Conservation (phyloP, 2,329 filamentous ascomycete genomes). For the Pyricularia sp. region DNA sequence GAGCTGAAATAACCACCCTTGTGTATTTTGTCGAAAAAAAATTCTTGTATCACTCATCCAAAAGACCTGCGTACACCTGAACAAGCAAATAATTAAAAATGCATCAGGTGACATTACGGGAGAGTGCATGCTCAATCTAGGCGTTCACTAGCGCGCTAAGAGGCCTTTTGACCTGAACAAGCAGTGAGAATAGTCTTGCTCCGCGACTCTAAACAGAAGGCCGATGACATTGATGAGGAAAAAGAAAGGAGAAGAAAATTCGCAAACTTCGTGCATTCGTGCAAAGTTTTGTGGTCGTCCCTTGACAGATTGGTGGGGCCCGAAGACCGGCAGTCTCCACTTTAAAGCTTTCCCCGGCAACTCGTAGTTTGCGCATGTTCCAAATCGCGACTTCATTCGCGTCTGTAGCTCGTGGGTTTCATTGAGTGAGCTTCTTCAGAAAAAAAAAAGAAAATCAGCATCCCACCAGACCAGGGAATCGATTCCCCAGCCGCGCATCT, state of each 20-base stretch:
- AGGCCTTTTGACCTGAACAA: slow-evolving; percentile 81
- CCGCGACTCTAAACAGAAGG: slow-evolving; percentile 99
- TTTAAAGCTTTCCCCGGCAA: neutral
- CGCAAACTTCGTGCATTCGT: slow-evolving; percentile 8
- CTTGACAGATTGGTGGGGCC: neutral
- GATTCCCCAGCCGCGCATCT: neutral
- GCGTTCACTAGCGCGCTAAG: slow-evolving; percentile 92
- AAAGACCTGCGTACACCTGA: slow-evolving; percentile 20
- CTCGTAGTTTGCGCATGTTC: neutral
- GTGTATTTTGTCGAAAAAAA: neutral
- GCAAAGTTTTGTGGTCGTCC: slow-evolving; percentile 10
- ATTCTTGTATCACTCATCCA: slow-evolving; percentile 25
- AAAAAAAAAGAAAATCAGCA: neutral
- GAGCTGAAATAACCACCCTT: neutral
- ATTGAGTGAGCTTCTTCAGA: neutral
- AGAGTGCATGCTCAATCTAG: slow-evolving; percentile 69
- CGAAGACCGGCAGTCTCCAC: neutral
- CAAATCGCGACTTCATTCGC: neutral
- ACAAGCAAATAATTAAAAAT: slow-evolving; percentile 20
- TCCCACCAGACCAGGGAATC: neutral
- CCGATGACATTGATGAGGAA: slow-evolving; percentile 62
- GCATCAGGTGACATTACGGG: slow-evolving; percentile 54
- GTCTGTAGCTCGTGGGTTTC: neutral
- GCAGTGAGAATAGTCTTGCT: slow-evolving; percentile 69
- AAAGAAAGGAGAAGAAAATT: slow-evolving; percentile 27